These are phyloP conservation scores for Boletus insuetus DNA, from an alignment of 768 basidiomycete species.

Conservation along the genomic window DNA sequence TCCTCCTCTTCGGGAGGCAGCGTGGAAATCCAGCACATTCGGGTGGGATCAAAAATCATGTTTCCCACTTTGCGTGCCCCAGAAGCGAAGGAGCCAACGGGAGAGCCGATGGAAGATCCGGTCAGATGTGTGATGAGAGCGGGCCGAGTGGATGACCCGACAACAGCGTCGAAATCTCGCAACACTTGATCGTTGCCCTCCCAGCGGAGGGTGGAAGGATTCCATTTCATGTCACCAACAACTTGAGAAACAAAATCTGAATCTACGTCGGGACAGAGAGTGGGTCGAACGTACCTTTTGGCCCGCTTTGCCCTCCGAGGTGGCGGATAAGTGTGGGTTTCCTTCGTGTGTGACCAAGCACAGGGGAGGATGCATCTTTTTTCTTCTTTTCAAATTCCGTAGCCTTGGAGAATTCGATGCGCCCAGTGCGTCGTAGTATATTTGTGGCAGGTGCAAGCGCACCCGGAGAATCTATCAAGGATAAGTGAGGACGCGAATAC, in stretches of 20 bases:
- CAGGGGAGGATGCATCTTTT: conserved; percentile 46
- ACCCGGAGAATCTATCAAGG: conserved; percentile 18
- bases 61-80: conserved; percentile 92
- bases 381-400: conserved; percentile 52
- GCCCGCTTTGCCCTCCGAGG: conserved; percentile 59
- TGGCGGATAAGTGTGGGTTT: conserved; percentile 90
- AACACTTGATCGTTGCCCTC: conserved; percentile 95
- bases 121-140: conserved; percentile 94
- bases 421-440: conserved; percentile 54
- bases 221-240: conserved; percentile 97
- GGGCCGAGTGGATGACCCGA: conserved; percentile 83
- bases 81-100: conserved; percentile 66
- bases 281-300: conserved; percentile 61
- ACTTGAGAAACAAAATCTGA: conserved; percentile 46
- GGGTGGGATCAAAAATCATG: conserved; percentile 94
- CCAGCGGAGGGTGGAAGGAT: conserved; percentile 86
- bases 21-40: conserved; percentile 94
- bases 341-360: conserved; percentile 48
- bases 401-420: conserved; percentile 52
- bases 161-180: conserved; percentile 82
- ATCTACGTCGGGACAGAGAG: conserved; percentile 5
- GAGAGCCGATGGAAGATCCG: conserved; percentile 82
- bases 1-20: conserved; percentile 87
- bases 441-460: conserved; percentile 46
- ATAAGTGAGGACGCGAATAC: conserved; percentile 1